A percentile compares a stretch with the other conserved stretches of the same genome.
These are phyloP conservation scores for Backusella liffmaniae DNA, from an alignment of 192 early-diverging fungal species.

Conservation along the genomic window DNA sequence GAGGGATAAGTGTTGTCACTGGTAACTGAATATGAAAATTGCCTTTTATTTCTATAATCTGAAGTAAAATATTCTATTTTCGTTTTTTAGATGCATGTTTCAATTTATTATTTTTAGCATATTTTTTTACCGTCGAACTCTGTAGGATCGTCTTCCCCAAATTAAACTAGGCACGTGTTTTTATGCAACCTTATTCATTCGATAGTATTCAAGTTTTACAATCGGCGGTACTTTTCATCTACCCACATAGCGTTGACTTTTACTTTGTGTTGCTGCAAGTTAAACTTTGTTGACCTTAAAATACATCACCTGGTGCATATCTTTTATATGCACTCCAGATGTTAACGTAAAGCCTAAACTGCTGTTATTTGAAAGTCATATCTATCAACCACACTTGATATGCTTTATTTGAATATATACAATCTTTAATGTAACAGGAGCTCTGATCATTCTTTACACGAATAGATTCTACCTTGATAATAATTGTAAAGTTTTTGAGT, in stretches of 20 bases:
- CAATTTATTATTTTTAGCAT: slow-evolving; percentile 4
- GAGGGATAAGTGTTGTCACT: not conserved
- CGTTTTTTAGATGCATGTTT: not conserved
- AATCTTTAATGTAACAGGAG: not conserved
- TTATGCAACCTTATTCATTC: not conserved
- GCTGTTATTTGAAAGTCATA: not conserved
- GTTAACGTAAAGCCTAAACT: not conserved
- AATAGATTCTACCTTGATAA: not conserved
- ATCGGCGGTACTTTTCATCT: not conserved
- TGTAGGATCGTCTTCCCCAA: not conserved
- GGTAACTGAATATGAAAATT: not conserved
- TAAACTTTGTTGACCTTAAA: not conserved
- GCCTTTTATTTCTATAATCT: not conserved
- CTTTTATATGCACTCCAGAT: not conserved
- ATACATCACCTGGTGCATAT: not conserved
- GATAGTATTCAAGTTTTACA: not conserved
- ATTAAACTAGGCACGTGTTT: not conserved
- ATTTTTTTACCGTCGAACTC: not conserved
- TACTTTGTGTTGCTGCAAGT: not conserved
- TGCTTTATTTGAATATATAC: not conserved
- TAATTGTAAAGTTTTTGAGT: not conserved
- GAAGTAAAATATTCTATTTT: slow-evolving; percentile 2
- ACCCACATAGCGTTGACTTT: not conserved
- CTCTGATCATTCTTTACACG: not conserved
- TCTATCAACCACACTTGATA: not conserved